These are phyloP conservation scores for Candida corydali DNA, from an alignment of 805 yeast species.

Conservation along the genomic window DNA sequence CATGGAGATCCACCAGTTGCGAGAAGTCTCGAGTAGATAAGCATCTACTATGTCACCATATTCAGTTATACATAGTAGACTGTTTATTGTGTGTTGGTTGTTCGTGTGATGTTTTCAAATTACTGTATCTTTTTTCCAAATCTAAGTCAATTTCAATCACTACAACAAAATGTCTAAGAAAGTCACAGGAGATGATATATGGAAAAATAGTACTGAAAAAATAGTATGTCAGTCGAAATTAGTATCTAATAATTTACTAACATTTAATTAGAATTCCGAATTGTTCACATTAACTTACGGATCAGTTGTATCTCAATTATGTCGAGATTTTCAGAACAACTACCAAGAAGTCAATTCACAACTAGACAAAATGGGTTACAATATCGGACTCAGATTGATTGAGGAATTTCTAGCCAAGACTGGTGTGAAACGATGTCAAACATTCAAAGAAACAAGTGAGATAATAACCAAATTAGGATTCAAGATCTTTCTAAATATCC, in stretches of 20 bases:
- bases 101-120: too few species aligned
- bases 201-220: conserved; percentile 86
- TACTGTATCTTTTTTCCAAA: too few species aligned
- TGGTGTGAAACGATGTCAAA: conserved; percentile 75
- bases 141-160: not conserved
- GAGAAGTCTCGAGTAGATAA: too few species aligned
- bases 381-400: conserved; percentile 83
- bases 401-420: conserved; percentile 92
- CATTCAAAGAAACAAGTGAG: conserved; percentile 84
- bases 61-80: too few species aligned
- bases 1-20: too few species aligned
- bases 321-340: conserved; percentile 75
- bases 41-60: too few species aligned
- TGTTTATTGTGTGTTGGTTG: too few species aligned
- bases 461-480: conserved; percentile 83
- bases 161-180: conserved; percentile 19
- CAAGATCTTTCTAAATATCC: conserved; percentile 79
- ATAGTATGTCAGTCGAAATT: conserved; percentile 68
- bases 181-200: conserved; percentile 72
- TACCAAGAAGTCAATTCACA: conserved; percentile 78
- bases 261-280: conserved; percentile 64
- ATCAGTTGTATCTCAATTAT: conserved; percentile 84
- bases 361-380: conserved; percentile 90
- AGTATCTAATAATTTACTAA: too few species aligned
- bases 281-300: conserved; percentile 94